Conservation (phyloP, 2,329 filamentous ascomycete species). For the Atkinsonella texensis region DNA sequence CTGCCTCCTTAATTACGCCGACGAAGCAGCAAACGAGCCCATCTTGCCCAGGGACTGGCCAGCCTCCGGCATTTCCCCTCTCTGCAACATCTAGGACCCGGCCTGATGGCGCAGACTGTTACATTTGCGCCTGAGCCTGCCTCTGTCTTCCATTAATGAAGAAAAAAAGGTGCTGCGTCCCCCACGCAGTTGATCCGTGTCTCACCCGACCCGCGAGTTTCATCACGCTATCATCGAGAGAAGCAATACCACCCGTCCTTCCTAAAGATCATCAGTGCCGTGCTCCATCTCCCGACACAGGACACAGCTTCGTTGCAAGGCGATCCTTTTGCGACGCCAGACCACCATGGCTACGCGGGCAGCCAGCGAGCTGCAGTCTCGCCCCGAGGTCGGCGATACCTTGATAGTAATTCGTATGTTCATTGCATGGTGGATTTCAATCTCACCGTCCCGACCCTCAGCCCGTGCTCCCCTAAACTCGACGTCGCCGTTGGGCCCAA, state of each 20-base stretch:
- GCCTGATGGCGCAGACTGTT: constrained; percentile 8
- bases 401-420: constrained; percentile 60
- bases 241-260: not conserved
- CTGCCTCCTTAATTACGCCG: not conserved
- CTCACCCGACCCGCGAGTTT: not conserved
- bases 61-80: not conserved
- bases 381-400: constrained; percentile 53
- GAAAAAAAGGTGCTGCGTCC: not conserved
- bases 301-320: not conserved
- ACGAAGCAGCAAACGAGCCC: not conserved
- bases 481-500: not conserved
- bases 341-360: constrained; percentile 31
- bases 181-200: not conserved
- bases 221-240: not conserved
- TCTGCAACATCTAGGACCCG: not conserved
- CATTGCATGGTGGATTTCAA: constrained; percentile 12
- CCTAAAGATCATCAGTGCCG: not conserved
- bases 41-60: not conserved
- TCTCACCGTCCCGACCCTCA: constrained; percentile 4
- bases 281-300: not conserved
- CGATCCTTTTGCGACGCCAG: not conserved
- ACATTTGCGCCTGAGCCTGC: constrained; percentile 6
- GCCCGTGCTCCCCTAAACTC: not conserved
- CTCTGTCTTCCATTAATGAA: constrained; percentile 5
- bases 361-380: constrained; percentile 23